phyloP scores from a whole-genome alignment of 176 grass and related monocot species.

The Tuctoria greenei region DNA sequence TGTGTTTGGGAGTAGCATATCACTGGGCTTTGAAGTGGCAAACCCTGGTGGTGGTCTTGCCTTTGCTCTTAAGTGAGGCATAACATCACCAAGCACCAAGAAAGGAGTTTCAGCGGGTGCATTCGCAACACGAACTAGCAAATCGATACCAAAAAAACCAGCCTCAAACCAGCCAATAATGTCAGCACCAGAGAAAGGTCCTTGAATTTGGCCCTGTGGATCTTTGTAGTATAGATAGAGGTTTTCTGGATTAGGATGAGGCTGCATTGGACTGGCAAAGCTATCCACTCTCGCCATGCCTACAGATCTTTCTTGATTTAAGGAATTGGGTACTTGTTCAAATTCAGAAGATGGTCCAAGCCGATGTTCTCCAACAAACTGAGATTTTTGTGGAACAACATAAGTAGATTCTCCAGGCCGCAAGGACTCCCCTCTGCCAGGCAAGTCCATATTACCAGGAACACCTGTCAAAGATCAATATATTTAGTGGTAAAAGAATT shows the following conservation, averaged over 20 bases:
- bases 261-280: conserved; percentile 41
- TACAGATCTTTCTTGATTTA: conserved; percentile 48
- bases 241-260: conserved; percentile 78
- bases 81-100: conserved; percentile 89
- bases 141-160: conserved; percentile 94
- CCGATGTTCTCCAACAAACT: conserved; percentile 51
- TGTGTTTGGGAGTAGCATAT: conserved; percentile 44
- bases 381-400: conserved; percentile 71
- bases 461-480: conserved; percentile 43
- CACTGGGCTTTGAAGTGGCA: conserved; percentile 53
- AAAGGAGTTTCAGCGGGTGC: conserved; percentile 74
- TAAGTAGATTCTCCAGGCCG: conserved; percentile 48
- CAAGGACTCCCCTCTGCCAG: conserved; percentile 41
- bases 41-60: conserved; percentile 93
- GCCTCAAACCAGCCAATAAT: conserved; percentile 96
- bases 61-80: conserved; percentile 92
- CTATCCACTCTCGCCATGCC: conserved; percentile 38
- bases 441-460: conserved; percentile 50
- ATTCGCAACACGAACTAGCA: conserved; percentile 68
- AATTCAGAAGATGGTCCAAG: conserved; percentile 41
- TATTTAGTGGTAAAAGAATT: not conserved
- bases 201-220: conserved; percentile 87
- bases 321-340: conserved; percentile 38
- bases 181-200: conserved; percentile 93
- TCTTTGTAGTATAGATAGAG: conserved; percentile 94